Evolutionary conservation across 2,329 filamentous ascomycete genomes (phyloP), one percentile per base, ranked within the genome.

Genomic region (Nothomitra cinnamomea): DNA sequence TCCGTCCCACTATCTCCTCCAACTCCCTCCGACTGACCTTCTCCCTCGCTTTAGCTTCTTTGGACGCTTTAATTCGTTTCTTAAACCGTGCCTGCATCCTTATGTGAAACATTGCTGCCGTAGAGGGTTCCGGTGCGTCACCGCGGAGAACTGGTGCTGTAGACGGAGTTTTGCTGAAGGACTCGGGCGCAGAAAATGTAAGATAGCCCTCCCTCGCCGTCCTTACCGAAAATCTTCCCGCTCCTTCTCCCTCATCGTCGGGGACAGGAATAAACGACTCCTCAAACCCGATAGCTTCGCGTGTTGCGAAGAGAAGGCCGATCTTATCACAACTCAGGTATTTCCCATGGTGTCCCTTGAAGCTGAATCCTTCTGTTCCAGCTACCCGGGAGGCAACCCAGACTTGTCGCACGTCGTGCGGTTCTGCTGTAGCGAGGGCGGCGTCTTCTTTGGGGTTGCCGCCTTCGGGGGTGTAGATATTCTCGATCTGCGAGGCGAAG

Each of bases 71-170:
- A 47, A 92, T 67, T 57, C 78, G 77, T 7, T 90, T 89, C 72
- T 95, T 95, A 72, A 94, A 96, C 51, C 86, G 76, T 21, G 90
- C 87, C 70, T 96, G 90, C 89, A 96, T 95, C 53, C 89, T 83
- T 61, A 96, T 78, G 51, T 87, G 77, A 56, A 94, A 65, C 5
- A 81, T 83, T 8, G 86, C 87, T 60, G 77, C 77, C 62, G 85
- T 85, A 3, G 73, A 76, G 51, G 81, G 78, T 7, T 71, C 69
- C 13, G 82, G 78, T 6, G 79, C 83, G 65, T 95, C 87, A 50
- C 87, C 88, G 32, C 87, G 79, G 12, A 94, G 72, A 59, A 89
- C 83, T 0, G 79, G 13, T 22, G 43, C 13, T 24, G 22, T 32
- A 4, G 25, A 28, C 15, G 24, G 24, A 28, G 21, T 10, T 24